Evolutionary conservation across 2,329 filamentous ascomycete genomes (phyloP).

Genomic region (Aspergillus novofumigatus): DNA sequence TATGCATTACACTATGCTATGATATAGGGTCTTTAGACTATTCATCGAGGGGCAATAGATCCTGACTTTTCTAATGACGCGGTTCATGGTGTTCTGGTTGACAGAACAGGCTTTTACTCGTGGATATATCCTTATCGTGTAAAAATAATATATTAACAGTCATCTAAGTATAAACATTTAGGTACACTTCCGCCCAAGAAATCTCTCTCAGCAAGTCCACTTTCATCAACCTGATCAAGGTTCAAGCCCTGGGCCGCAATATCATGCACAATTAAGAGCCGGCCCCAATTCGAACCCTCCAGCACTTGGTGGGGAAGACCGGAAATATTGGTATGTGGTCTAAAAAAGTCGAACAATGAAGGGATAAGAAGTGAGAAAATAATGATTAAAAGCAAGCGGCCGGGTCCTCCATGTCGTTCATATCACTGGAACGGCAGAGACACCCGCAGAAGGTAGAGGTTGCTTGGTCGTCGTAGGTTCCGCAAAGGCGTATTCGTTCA

Average conservation of each 20-base stretch:
- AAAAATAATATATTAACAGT: conserved; percentile 8
- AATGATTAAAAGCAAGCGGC: neutral
- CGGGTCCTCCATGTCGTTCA: neutral
- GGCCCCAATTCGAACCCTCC: conserved; percentile 13
- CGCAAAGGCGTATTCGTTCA: conserved; percentile 25
- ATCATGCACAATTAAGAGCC: conserved; percentile 12
- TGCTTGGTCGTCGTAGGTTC: conserved; percentile 13
- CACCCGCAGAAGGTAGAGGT: neutral
- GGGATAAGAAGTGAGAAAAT: neutral
- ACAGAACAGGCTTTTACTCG: neutral
- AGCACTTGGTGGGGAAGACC: conserved; percentile 19
- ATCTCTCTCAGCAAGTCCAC: conserved; percentile 15
- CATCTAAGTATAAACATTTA: conserved; percentile 12
- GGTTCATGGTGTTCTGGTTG: neutral
- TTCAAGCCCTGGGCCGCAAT: conserved; percentile 13
- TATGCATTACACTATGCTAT: neutral
- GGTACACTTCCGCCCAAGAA: conserved; percentile 9
- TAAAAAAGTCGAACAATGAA: conserved; percentile 14
- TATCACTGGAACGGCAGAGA: neutral
- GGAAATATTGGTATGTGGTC: conserved; percentile 11
- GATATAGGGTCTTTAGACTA: neutral
- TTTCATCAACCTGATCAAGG: conserved; percentile 19
- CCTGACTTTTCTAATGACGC: neutral
- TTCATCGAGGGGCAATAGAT: neutral
- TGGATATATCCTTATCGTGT: neutral